Conservation (phyloP, 805 yeast species). For the Wickerhamomyces tratensis region DNA sequence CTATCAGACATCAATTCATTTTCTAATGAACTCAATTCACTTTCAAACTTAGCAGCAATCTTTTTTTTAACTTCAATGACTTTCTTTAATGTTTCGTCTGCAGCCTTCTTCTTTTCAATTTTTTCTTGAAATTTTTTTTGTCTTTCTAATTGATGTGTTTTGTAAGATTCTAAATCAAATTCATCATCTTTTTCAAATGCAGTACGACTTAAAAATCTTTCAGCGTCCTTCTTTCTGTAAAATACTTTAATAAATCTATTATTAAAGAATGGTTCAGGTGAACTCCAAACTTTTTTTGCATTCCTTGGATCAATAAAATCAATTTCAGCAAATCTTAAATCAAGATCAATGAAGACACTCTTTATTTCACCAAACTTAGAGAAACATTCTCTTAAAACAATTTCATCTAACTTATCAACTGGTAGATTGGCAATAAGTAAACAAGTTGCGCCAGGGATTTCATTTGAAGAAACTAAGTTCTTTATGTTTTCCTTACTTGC, state of each 20-base stretch:
- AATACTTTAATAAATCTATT: slow-evolving; percentile 39
- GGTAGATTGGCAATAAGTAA: slow-evolving; percentile 35
- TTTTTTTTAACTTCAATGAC: slow-evolving; percentile 24
- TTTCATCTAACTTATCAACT: slow-evolving; percentile 27
- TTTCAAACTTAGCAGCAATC: slow-evolving; percentile 24
- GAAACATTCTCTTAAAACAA: slow-evolving; percentile 24
- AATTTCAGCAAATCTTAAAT: slow-evolving; percentile 26
- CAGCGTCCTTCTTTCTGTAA: slow-evolving; percentile 21
- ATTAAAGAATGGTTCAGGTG: slow-evolving; percentile 34
- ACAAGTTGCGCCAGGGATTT: slow-evolving; percentile 5
- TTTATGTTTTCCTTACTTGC: slow-evolving; percentile 3
- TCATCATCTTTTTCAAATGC: background rate
- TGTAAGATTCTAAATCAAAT: slow-evolving; percentile 28
- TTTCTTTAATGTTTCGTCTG: slow-evolving; percentile 22
- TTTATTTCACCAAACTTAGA: slow-evolving; percentile 29
- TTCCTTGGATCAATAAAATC: slow-evolving; percentile 25
- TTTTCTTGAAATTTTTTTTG: slow-evolving; percentile 32
- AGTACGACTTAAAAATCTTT: background rate
- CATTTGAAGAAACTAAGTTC: slow-evolving; percentile 1
- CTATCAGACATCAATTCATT: slow-evolving; percentile 8
- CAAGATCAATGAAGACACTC: slow-evolving; percentile 18
- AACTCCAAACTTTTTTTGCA: slow-evolving; percentile 33
- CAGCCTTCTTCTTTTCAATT: slow-evolving; percentile 22
- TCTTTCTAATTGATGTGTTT: slow-evolving; percentile 25
- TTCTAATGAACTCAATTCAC: slow-evolving; percentile 13